Conservation (phyloP, 2,329 filamentous ascomycete genomes). For the Zopfia rhizophila region DNA sequence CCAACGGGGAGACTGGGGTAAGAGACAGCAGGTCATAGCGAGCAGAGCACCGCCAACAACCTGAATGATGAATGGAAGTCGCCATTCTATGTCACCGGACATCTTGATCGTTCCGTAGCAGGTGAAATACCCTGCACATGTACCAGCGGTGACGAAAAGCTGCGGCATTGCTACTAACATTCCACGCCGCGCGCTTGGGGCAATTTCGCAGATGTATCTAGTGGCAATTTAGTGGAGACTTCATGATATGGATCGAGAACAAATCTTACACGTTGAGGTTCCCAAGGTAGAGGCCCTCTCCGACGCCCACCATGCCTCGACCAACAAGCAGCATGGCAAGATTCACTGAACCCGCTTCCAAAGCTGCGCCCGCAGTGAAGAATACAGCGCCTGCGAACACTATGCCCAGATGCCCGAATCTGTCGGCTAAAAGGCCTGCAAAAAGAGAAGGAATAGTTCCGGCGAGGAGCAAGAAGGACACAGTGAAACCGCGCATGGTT, state of each 20-base stretch:
- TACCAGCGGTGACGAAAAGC: no score
- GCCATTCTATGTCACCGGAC: slow-evolving; percentile 61
- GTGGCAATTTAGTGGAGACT: not conserved
- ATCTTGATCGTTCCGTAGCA: slow-evolving; percentile 66
- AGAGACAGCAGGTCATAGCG: no score
- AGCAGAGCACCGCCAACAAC: slow-evolving; percentile 26
- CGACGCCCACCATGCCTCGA: slow-evolving; percentile 66
- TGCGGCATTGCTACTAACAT: slow-evolving; percentile 64
- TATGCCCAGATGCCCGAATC: slow-evolving; percentile 60
- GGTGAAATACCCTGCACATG: slow-evolving; percentile 71
- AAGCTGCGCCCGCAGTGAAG: slow-evolving; percentile 64
- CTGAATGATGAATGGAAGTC: slow-evolving; percentile 65
- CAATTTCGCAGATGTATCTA: slow-evolving; percentile 70
- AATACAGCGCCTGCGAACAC: slow-evolving; percentile 63
- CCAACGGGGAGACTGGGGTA: slow-evolving; percentile 33
- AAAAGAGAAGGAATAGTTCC: slow-evolving; percentile 66
- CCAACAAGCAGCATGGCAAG: slow-evolving; percentile 67
- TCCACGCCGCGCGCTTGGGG: slow-evolving; percentile 62
- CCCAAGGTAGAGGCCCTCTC: slow-evolving; percentile 67
- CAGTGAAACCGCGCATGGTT: slow-evolving; percentile 66
- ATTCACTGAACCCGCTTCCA: slow-evolving; percentile 61
- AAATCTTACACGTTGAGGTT: slow-evolving; percentile 61
- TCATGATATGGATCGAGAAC: not conserved
- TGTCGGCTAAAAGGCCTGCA: slow-evolving; percentile 67
- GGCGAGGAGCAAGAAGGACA: slow-evolving; percentile 68